Percentiles rank a stretch among this genome's conserved stretches.
phyloP scores from a whole-genome alignment of 495 filamentous ascomycete genomes.

The Penicillium atrosanguineum region DNA sequence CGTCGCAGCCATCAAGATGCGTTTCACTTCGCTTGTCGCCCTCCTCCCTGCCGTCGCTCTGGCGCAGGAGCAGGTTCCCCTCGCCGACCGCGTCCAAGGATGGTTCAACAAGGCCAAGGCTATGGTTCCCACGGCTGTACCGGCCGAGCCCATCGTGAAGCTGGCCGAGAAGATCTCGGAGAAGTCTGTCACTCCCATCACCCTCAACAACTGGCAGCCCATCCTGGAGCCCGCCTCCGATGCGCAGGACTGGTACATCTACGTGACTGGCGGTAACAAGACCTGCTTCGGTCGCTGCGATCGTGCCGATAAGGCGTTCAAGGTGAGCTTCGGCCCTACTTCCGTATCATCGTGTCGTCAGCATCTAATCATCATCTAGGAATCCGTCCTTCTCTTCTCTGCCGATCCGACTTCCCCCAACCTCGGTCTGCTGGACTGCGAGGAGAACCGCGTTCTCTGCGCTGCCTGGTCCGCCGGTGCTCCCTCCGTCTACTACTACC shows the following conservation, averaged over 20 bases:
- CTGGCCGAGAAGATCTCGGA: slow-evolving; percentile 52
- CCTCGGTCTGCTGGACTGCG: slow-evolving; percentile 75
- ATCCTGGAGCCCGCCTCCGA: slow-evolving; percentile 61
- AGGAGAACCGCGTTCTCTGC: slow-evolving; percentile 75
- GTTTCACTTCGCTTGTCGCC: slow-evolving; percentile 59
- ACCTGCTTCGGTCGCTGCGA: slow-evolving; percentile 72
- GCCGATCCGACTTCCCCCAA: slow-evolving; percentile 64
- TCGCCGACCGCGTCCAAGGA: slow-evolving; percentile 64
- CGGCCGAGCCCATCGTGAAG: slow-evolving; percentile 48
- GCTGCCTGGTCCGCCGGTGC: slow-evolving; percentile 72
- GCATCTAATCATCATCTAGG: slow-evolving; percentile 34
- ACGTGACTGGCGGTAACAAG: slow-evolving; percentile 81
- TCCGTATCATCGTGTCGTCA: not conserved
- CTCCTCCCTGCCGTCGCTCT: slow-evolving; percentile 69
- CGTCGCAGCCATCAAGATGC: slow-evolving; percentile 56
- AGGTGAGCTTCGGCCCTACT: slow-evolving; percentile 37
- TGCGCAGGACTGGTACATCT: slow-evolving; percentile 77
- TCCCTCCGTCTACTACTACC: slow-evolving; percentile 69
- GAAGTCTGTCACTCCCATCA: slow-evolving; percentile 59
- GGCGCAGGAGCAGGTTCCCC: slow-evolving; percentile 71
- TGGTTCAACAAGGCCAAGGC: slow-evolving; percentile 61
- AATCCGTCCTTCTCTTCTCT: slow-evolving; percentile 67
- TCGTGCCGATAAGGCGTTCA: slow-evolving; percentile 53
- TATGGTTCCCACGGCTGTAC: slow-evolving; percentile 55
- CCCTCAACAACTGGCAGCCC: slow-evolving; percentile 68